Conservation (phyloP, 106 monocot genomes). For the Gastrodia elata region DNA sequence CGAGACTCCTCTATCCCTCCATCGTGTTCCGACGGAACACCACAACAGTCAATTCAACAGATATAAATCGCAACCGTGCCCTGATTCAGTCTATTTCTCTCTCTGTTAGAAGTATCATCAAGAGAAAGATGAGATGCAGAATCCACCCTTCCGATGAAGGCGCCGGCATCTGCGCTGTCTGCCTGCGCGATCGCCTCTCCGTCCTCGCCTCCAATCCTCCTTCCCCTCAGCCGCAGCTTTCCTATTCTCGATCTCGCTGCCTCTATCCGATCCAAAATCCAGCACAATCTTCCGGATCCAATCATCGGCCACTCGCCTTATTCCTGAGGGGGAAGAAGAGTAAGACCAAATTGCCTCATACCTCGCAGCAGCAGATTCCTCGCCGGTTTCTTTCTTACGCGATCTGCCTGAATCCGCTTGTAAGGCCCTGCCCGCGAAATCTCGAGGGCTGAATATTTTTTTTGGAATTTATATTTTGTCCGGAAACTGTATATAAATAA, state of each 20-base stretch:
- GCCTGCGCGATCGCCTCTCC: conserved; percentile 10
- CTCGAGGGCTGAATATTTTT: too few relatives aligned
- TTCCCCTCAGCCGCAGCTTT: neutral
- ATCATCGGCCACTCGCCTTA: conserved; percentile 26
- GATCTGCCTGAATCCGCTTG: conserved; percentile 56
- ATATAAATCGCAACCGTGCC: neutral
- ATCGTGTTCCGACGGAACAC: too few relatives aligned
- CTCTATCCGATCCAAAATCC: neutral
- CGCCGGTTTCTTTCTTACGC: conserved; percentile 23
- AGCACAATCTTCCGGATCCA: neutral
- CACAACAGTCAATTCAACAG: too few relatives aligned
- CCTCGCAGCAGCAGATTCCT: neutral
- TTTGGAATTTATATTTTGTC: too few relatives aligned
- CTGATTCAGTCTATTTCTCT: neutral
- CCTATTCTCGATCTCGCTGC: neutral
- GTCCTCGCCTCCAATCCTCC: neutral
- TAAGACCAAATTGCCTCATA: neutral
- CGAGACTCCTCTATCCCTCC: too few relatives aligned
- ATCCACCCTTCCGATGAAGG: conserved; percentile 6
- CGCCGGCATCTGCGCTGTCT: conserved; percentile 12
- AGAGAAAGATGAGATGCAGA: conserved; percentile 3
- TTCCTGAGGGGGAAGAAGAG: conserved; percentile 14
- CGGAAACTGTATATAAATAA: too few relatives aligned
- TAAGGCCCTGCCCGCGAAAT: conserved; percentile 28
- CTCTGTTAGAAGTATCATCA: neutral